Evolutionary conservation across 148 eudicot species (phyloP).

Genomic region (Oxyria digyna): DNA sequence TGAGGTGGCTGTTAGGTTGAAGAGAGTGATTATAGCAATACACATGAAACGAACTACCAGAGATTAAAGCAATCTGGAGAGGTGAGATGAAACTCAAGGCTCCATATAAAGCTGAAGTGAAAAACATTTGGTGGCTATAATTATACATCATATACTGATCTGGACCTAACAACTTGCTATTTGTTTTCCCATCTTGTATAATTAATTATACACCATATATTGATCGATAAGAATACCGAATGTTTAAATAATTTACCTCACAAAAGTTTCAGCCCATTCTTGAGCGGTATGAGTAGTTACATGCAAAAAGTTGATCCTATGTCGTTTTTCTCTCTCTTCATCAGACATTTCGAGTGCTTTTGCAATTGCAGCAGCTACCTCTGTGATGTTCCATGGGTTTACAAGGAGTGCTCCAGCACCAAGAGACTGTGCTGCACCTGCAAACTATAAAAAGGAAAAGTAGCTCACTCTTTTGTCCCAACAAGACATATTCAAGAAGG

Average conservation of each 20-base stretch:
- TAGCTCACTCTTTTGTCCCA: neutral
- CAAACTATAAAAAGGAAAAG: slow-evolving; percentile 39
- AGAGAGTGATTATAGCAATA: neutral
- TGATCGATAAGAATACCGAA: neutral
- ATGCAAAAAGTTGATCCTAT: slow-evolving; percentile 59
- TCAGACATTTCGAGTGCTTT: slow-evolving; percentile 85
- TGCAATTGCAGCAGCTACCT: slow-evolving; percentile 78
- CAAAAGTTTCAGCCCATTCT: slow-evolving; percentile 97
- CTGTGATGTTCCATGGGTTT: slow-evolving; percentile 95
- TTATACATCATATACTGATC: too few species aligned
- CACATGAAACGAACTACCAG: neutral
- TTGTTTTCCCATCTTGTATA: neutral
- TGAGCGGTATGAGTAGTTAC: slow-evolving; percentile 92
- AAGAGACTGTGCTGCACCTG: slow-evolving; percentile 98
- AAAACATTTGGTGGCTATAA: too few species aligned
- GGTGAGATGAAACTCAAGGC: neutral
- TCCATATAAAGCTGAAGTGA: neutral
- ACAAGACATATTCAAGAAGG: neutral
- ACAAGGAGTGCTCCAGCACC: slow-evolving; percentile 96
- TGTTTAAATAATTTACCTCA: slow-evolving; percentile 38
- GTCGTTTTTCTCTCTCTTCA: slow-evolving; percentile 89
- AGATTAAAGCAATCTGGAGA: neutral
- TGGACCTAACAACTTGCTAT: too few species aligned
- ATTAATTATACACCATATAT: neutral
- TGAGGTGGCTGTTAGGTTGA: neutral